Base-by-base conservation (phyloP, 202 grass and related monocot genomes). In the Setaria viridis region DNA sequence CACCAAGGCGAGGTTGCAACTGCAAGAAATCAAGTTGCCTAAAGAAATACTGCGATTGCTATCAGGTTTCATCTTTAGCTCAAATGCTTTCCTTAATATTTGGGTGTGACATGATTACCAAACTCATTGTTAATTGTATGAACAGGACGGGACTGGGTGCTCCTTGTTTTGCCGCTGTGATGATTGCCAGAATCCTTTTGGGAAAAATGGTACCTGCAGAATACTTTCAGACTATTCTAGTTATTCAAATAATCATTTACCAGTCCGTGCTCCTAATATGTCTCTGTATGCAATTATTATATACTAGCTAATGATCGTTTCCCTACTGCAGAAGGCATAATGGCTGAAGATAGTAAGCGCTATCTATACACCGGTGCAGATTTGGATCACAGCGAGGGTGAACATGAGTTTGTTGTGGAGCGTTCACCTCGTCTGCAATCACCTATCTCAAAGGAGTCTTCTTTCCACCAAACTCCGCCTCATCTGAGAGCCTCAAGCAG, bases 21-120 rank as follows among this genome's bases (percentile, higher is more conserved):
- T 96, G 94, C 94, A 96, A 96, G 89, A 96, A 96, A 77, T 96
- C 94, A 74, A 93, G 89, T 83, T 96, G 94, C 74, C 82, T 90
- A 53, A 96, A 96, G 85, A 96, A 96, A 87, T 96, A 96, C 50
- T 96, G 94, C 62, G 94, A 97, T 81, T 97, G 94, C 81, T 97
- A 91, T 63, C 94, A 97, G 91, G 94, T 97, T 84, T 67, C 39
- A 80, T 90, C 78, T 83, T 84, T 80, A n/a, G 43, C 25, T 90
- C 63, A 56, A 86, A 16, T 15, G 32, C 73, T 80, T 47, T 25
- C 16, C 66, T 82, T 68, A 64, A 56, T 17, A 16, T 59, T 87
- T 88, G 4, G 13, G 2, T 78, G 60, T 37, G 33, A 14, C 54
- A 60, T 63, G 33, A 32, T 34, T 60, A 81, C 77, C 39, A 77